Conservation (phyloP, 805 yeast species). For the Metschnikowia dekortorum region DNA sequence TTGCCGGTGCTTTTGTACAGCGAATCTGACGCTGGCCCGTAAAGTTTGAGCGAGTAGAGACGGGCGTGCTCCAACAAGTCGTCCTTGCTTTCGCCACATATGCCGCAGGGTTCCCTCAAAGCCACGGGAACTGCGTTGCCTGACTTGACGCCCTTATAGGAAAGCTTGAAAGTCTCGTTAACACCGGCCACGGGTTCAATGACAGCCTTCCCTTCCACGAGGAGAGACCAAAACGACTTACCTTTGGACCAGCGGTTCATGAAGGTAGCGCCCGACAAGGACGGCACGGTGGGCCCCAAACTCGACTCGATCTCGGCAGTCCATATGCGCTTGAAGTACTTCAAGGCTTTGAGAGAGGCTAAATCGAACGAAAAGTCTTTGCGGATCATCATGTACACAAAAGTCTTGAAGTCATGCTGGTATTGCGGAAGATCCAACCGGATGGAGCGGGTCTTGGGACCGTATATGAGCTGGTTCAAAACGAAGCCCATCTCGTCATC, state of each 20-base stretch:
- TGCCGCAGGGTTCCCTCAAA: constrained; percentile 65
- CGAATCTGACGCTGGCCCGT: constrained; percentile 20
- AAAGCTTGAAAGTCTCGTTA: constrained; percentile 64
- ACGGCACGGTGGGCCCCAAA: constrained; percentile 24
- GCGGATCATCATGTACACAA: constrained; percentile 29
- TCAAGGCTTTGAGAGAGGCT: constrained; percentile 43
- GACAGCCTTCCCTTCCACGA: constrained; percentile 75
- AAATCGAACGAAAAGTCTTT: constrained; percentile 36
- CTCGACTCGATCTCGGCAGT: constrained; percentile 69
- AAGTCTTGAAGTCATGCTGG: constrained; percentile 40
- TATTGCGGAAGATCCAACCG: constrained; percentile 45
- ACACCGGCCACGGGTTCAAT: constrained; percentile 85
- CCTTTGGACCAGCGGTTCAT: constrained; percentile 42
- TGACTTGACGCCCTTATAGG: constrained; percentile 22
- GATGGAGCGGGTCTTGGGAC: constrained; percentile 33
- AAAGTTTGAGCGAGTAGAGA: constrained; percentile 60
- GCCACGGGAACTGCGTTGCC: constrained; percentile 55
- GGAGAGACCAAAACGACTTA: constrained; percentile 52
- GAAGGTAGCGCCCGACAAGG: constrained; percentile 44
- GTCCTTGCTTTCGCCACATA: constrained; percentile 77
- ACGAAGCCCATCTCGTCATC: constrained; percentile 6
- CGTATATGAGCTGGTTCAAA: constrained; percentile 25
- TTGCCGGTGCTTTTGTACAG: constrained; percentile 6
- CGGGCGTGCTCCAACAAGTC: constrained; percentile 75
- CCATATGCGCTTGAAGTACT: constrained; percentile 61